Evolutionary conservation across 2,329 filamentous ascomycete genomes (phyloP).

Genomic region (Septoria petroselini): DNA sequence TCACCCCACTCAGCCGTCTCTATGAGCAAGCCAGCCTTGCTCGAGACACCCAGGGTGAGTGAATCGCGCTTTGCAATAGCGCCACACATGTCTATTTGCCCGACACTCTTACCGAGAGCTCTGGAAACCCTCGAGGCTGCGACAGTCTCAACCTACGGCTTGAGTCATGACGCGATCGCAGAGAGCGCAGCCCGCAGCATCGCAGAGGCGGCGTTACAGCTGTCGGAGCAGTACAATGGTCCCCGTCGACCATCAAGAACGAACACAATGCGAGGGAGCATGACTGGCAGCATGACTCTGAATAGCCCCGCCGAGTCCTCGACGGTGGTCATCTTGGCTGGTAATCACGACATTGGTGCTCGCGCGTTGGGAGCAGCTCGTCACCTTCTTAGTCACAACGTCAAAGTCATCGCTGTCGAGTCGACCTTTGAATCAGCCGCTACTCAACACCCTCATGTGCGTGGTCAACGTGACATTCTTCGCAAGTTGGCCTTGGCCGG

Average conservation of each 20-base stretch:
- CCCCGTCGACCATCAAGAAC: conserved; percentile 32
- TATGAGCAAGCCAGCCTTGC: conserved; percentile 26
- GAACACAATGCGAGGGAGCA: conserved; percentile 55
- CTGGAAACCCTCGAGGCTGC: conserved; percentile 93
- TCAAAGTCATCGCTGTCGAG: conserved; percentile 77
- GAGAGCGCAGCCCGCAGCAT: conserved; percentile 89
- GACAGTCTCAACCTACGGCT: conserved; percentile 78
- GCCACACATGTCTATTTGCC: conserved; percentile 55
- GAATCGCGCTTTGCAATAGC: conserved; percentile 51
- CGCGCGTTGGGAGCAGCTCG: conserved; percentile 81
- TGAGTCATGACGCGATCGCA: conserved; percentile 85
- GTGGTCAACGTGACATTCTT: conserved; percentile 79
- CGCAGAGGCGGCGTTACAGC: conserved; percentile 69
- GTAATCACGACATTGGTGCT: conserved; percentile 89
- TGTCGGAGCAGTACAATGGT: conserved; percentile 27
- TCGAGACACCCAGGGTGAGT: conserved; percentile 1
- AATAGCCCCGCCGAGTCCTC: conserved; percentile 45
- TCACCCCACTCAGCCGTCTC: conserved; percentile 35
- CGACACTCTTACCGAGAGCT: conserved; percentile 66
- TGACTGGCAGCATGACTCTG: conserved; percentile 56
- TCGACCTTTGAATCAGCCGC: conserved; percentile 80
- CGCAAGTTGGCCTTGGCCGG: conserved; percentile 63
- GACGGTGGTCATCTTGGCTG: conserved; percentile 75
- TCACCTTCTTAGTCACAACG: conserved; percentile 78
- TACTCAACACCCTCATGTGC: conserved; percentile 74